Evolutionary conservation across 306 rosid genomes (phyloP).

Genomic region (Cotoneaster glaucophyllus): DNA sequence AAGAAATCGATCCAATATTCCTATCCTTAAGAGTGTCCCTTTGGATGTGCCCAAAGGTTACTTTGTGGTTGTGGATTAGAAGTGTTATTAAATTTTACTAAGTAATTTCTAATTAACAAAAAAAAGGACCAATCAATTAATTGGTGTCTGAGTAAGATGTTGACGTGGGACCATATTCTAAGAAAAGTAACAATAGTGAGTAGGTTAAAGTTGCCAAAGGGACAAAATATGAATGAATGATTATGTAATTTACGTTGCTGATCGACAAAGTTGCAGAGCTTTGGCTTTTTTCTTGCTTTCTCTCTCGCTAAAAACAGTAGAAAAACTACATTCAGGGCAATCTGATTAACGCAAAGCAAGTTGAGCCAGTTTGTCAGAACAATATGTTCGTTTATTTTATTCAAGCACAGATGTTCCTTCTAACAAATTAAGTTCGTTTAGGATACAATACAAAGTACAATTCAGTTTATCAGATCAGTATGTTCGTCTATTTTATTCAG

Average conservation of each 20-base stretch:
- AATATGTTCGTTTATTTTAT: not conserved
- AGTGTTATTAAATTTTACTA: not conserved
- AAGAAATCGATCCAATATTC: not conserved
- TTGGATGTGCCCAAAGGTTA: not conserved
- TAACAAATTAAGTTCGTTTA: no score
- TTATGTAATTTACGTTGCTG: not conserved
- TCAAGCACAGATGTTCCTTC: no score
- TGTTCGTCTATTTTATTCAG: not conserved
- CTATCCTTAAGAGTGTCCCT: not conserved
- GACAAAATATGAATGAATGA: not conserved
- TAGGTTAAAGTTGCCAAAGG: not conserved
- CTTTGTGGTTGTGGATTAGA: not conserved
- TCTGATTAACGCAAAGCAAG: no score
- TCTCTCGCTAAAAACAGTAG: not conserved
- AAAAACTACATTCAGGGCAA: not conserved
- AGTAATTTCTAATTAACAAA: not conserved
- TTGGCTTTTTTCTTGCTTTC: not conserved
- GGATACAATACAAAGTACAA: no score
- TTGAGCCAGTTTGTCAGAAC: no score
- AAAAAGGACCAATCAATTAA: not conserved
- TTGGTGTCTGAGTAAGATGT: not conserved
- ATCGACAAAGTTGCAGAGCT: not conserved
- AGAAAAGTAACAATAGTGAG: not conserved
- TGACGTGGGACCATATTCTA: not conserved
- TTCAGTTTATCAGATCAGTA: rapidly evolving